Base-by-base conservation (phyloP, 1,284 basidiomycete genomes). In the Malassezia globosa region DNA sequence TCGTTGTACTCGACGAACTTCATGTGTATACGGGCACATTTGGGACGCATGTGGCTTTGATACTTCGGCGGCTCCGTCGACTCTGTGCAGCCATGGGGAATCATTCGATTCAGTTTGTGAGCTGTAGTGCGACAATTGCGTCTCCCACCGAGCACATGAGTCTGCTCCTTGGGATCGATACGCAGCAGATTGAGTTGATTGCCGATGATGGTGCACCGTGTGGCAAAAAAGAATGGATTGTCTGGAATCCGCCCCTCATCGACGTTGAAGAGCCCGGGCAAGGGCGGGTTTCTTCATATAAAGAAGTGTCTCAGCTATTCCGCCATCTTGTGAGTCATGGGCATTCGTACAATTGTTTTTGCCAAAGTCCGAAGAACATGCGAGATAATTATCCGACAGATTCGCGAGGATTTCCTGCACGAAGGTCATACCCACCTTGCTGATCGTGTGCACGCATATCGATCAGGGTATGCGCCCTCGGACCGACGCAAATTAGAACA, bases 51-150 rank as follows among this genome's bases (percentile, higher is more conserved):
- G 66, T 65, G 27, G 58, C 57, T 26, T 54, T 60, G n/a, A 60
- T 63, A 35, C 59, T 67, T 55, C 54, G 65, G 14, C 59, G 73
- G 13, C 77, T 92, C 27, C 78, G 86, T 19, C 76, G 88, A 43
- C 76, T 90, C 22, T 87, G 86, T 66, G 78, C 79, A 22, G 87
- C 88, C 1, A 76, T 92, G 27, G 87, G 87, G 46, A 92, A 87
- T 83, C 61, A 63, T 80, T 75, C 10, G 1, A 72, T 80, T 4
- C 77, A 76, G 23, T 89, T 87, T 63, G 79, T 92, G 4, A 88
- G 87, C 23, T 90, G 87, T 68, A 88, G 84, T 60, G 87, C 87
- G 18, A 92, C 88, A 0, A 84, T 92, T 34, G 77, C 80, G 7
- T 83, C 87, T 57, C 86, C 88, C 1, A 52, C 35, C 19, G 51